Evolutionary conservation across 192 early-diverging fungal genomes (phyloP).

Genomic region (Rhizoclosmatium sp.): DNA sequence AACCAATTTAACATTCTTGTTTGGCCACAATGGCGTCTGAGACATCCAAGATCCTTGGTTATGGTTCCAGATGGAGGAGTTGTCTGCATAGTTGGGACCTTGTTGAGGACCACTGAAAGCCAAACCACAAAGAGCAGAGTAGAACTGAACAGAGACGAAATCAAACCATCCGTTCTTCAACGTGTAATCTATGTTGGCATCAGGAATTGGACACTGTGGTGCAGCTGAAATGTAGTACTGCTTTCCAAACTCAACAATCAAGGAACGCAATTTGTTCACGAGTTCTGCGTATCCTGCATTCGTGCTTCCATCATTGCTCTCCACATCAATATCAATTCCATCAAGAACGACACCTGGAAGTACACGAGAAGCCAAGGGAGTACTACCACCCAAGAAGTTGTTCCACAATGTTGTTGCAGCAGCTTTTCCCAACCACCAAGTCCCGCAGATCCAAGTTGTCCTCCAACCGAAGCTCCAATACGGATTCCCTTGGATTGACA

Average conservation of each 20-base stretch:
- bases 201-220: conserved; percentile 70
- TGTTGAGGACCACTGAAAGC: conserved; percentile 1
- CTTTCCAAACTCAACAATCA: conserved; percentile 56
- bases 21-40: conserved; percentile 16
- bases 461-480: conserved; percentile 71
- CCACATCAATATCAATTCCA: conserved; percentile 70
- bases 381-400: conserved; percentile 69
- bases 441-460: conserved; percentile 58
- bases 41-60: not conserved
- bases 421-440: conserved; percentile 40
- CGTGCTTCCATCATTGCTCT: conserved; percentile 44
- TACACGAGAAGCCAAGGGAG: conserved; percentile 50
- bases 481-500: conserved; percentile 73
- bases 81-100: conserved; percentile 13
- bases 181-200: conserved; percentile 62
- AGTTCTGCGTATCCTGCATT: conserved; percentile 60
- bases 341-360: conserved; percentile 69
- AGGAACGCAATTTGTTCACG: conserved; percentile 51
- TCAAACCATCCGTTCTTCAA: conserved; percentile 70
- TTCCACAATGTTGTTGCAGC: conserved; percentile 69
- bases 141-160: conserved; percentile 72
- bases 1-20: conserved; percentile 17
- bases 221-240: conserved; percentile 65
- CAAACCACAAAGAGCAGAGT: conserved; percentile 32
- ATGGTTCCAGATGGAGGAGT: conserved; percentile 7